Conservation (phyloP, 257 asterid species). For the Lycium barbarum region DNA sequence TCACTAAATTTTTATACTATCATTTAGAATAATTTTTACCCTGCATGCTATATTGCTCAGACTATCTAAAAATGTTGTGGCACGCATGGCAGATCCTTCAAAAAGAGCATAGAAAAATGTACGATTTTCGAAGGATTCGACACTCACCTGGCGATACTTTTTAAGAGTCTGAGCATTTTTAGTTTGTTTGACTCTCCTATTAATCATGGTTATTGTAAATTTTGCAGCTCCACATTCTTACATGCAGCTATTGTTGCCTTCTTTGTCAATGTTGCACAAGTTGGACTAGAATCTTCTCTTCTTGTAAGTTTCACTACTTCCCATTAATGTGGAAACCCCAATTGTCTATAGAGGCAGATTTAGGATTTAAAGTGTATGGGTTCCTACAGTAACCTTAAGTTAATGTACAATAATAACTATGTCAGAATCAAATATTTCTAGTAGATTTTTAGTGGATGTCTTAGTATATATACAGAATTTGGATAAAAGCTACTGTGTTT, state of each 20-base stretch:
- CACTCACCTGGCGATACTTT: background rate
- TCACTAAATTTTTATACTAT: background rate
- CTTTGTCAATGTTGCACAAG: conserved; percentile 70
- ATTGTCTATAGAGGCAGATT: background rate
- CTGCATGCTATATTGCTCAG: background rate
- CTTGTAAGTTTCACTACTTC: conserved; percentile 48
- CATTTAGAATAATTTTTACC: background rate
- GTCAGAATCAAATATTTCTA: background rate
- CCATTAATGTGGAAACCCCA: background rate
- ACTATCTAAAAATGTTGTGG: background rate
- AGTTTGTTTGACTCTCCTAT: background rate
- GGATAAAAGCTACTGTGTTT: background rate
- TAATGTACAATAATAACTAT: background rate
- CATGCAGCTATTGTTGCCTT: conserved; percentile 81
- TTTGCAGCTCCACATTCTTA: conserved; percentile 73
- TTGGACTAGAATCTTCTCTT: conserved; percentile 71
- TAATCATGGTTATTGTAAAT: background rate
- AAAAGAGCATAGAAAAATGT: background rate
- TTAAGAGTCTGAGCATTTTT: background rate
- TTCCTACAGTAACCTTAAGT: background rate
- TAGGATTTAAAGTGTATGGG: background rate
- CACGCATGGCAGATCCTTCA: accelerated
- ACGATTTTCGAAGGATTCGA: background rate
- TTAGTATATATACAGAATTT: background rate
- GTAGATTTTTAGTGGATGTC: background rate